A percentile compares a stretch with the other conserved stretches of the same genome.
phyloP scores from a whole-genome alignment of 805 yeast genomes.

The Lipomyces yamadae region DNA sequence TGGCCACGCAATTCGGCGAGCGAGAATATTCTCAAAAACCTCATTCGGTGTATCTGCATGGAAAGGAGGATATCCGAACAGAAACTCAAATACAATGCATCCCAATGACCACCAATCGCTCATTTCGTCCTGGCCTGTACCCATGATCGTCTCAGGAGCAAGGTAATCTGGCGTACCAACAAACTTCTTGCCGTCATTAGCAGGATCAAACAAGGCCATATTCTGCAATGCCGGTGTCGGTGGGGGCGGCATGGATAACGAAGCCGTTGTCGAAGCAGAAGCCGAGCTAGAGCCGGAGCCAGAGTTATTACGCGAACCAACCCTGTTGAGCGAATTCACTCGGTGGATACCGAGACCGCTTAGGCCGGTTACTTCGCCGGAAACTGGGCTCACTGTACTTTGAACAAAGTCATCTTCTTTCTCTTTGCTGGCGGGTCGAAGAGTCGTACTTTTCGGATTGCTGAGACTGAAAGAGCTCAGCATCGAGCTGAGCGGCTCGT shows the following conservation, averaged over 20 bases:
- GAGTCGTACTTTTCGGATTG: conserved; percentile 7
- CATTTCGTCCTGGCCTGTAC: conserved; percentile 77
- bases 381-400: conserved; percentile 20
- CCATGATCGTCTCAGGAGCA: conserved; percentile 93
- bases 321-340: background rate
- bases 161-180: conserved; percentile 98
- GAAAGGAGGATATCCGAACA: conserved; percentile 94
- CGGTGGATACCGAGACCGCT: conserved; percentile 21
- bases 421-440: conserved; percentile 2
- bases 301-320: conserved; percentile 7
- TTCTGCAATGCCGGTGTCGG: conserved; percentile 26
- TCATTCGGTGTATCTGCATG: conserved; percentile 77
- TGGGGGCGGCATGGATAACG: conserved; percentile 26
- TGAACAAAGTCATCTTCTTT: conserved; percentile 8
- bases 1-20: conserved; percentile 85
- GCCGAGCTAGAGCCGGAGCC: background rate
- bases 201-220: conserved; percentile 71
- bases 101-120: conserved; percentile 99
- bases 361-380: conserved; percentile 16
- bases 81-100: conserved; percentile 87
- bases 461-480: conserved; percentile 26
- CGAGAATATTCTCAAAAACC: conserved; percentile 81
- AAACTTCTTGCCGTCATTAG: conserved; percentile 64
- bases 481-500: conserved; percentile 32
- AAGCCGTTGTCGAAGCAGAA: conserved; percentile 10